Conservation (phyloP, 345 rosid species). For the Salix arbutifolia region DNA sequence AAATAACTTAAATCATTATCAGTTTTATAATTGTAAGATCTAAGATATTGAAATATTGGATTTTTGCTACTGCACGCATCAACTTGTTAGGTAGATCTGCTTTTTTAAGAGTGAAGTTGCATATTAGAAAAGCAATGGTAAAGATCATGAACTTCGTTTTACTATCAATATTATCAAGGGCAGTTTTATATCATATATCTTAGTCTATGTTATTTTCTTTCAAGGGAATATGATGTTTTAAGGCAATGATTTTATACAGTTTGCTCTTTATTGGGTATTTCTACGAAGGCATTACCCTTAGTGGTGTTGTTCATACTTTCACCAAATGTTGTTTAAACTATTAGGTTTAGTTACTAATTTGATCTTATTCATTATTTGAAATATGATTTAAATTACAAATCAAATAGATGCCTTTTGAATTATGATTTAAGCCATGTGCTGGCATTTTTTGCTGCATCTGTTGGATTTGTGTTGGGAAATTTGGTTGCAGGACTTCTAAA, state of each 20-base stretch:
- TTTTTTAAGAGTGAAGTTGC: not conserved
- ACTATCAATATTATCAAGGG: not conserved
- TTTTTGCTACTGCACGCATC: not conserved
- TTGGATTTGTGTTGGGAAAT: slow-evolving; percentile 89
- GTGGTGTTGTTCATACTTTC: not conserved
- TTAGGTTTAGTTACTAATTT: too few relatives aligned
- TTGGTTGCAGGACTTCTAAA: slow-evolving; percentile 79
- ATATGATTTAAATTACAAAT: too few relatives aligned
- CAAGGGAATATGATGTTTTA: not conserved
- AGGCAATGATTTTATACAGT: not conserved
- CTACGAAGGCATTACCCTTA: not conserved
- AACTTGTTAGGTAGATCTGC: too few relatives aligned
- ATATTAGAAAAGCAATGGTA: not conserved
- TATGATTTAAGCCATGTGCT: slow-evolving; percentile 53
- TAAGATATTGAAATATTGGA: not conserved
- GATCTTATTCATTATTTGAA: not conserved
- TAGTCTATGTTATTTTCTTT: not conserved
- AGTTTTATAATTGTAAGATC: not conserved
- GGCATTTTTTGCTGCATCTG: slow-evolving; percentile 89
- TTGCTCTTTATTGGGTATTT: not conserved
- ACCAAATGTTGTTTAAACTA: not conserved
- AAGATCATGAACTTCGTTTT: not conserved
- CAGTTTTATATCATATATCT: not conserved
- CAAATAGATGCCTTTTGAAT: not conserved
- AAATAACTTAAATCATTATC: not conserved